phyloP scores from a whole-genome alignment of 306 rosid species.

The Calophaca sinica region DNA sequence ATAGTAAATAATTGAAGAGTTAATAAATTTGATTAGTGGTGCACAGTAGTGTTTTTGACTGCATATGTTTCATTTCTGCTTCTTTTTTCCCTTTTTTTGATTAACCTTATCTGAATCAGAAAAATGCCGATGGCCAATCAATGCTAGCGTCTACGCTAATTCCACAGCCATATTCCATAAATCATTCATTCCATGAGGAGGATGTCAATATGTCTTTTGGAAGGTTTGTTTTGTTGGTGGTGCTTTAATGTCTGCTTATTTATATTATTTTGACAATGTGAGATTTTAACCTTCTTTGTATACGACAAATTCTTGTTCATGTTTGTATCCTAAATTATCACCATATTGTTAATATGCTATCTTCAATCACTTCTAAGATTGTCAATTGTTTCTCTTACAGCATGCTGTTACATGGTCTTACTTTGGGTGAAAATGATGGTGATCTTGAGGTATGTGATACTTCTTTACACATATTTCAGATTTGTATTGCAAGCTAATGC shows the following conservation, averaged over 20 bases:
- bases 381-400: slow-evolving; percentile 60
- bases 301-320: slow-evolving; percentile 17
- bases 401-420: slow-evolving; percentile 86
- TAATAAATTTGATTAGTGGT: slow-evolving; percentile 21
- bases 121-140: slow-evolving; percentile 81
- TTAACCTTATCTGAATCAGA: slow-evolving; percentile 60
- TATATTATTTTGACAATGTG: slow-evolving; percentile 1
- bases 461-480: slow-evolving; percentile 13
- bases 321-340: slow-evolving; percentile 23
- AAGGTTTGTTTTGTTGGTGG: slow-evolving; percentile 66
- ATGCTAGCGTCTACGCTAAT: slow-evolving; percentile 93
- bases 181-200: slow-evolving; percentile 73
- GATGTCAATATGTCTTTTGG: slow-evolving; percentile 96
- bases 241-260: slow-evolving; percentile 38
- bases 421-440: slow-evolving; percentile 80
- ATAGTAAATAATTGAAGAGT: background rate
- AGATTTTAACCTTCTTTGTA: background rate
- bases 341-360: slow-evolving; percentile 31
- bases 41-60: slow-evolving; percentile 30
- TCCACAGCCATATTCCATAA: slow-evolving; percentile 84
- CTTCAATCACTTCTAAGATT: slow-evolving; percentile 40
- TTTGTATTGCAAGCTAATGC: slow-evolving; percentile 12
- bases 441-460: slow-evolving; percentile 80
- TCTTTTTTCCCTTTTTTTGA: slow-evolving; percentile 12
- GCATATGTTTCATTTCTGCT: slow-evolving; percentile 23